phyloP scores from a whole-genome alignment of 106 monocot genomes.

The Ottelia alismoides region DNA sequence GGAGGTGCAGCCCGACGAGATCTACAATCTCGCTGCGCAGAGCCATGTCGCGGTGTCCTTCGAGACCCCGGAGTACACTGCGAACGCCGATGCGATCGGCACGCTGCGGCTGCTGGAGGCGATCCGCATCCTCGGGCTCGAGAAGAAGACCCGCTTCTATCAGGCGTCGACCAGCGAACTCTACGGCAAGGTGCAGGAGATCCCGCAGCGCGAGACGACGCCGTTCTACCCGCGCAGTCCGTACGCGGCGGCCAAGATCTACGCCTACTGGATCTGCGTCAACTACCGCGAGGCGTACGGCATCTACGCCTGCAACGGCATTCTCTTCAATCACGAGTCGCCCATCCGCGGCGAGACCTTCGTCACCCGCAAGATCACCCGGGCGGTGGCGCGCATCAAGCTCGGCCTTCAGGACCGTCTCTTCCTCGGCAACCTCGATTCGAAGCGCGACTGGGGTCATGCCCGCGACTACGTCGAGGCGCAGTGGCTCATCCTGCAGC shows the following conservation, averaged over 20 bases:
- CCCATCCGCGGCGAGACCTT: constrained; percentile 82
- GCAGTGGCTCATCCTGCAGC: constrained; percentile 93
- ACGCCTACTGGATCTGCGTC: constrained; percentile 81
- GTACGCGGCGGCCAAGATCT: constrained; percentile 80
- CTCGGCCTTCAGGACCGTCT: constrained; percentile 67
- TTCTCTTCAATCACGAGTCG: constrained; percentile 85
- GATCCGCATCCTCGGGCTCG: constrained; percentile 20
- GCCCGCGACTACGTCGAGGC: no score
- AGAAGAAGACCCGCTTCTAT: no score
- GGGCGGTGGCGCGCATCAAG: constrained; percentile 67
- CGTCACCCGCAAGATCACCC: constrained; percentile 84
- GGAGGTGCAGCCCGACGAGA: constrained; percentile 63
- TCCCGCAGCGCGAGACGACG: constrained; percentile 60
- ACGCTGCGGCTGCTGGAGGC: constrained; percentile 81
- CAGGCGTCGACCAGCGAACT: constrained; percentile 90
- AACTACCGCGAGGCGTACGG: constrained; percentile 94
- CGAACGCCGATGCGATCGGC: constrained; percentile 80
- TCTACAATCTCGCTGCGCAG: constrained; percentile 89
- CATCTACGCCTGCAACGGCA: no score
- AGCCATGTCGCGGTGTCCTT: constrained; percentile 89
- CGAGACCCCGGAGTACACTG: constrained; percentile 86
- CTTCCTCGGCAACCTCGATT: constrained; percentile 61
- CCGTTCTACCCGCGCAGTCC: constrained; percentile 85
- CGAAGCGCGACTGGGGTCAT: constrained; percentile 81
- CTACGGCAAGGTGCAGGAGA: constrained; percentile 71